Evolutionary conservation across 2,329 filamentous ascomycete species (phyloP).

Genomic region (Monosporascus sp.): DNA sequence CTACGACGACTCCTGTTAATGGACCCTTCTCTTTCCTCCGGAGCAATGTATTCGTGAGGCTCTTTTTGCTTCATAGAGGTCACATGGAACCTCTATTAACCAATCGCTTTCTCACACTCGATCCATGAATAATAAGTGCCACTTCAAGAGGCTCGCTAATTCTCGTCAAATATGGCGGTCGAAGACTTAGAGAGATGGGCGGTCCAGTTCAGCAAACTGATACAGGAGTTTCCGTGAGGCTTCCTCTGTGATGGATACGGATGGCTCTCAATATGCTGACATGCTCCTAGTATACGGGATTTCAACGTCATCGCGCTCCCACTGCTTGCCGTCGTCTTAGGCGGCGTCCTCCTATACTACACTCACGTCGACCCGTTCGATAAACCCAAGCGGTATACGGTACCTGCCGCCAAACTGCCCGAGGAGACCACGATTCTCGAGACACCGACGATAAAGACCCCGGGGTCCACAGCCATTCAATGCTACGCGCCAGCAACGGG

Average conservation of each 20-base stretch:
- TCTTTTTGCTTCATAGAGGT: background rate
- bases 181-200: conserved; percentile 22
- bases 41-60: background rate
- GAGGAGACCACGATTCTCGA: conserved; percentile 53
- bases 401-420: conserved; percentile 58
- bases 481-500: conserved; percentile 91
- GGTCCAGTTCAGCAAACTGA: conserved; percentile 14
- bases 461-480: conserved; percentile 64
- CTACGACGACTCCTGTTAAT: too few relatives aligned
- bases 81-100: background rate
- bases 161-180: conserved; percentile 15
- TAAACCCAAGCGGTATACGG: conserved; percentile 50
- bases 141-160: background rate
- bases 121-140: too few relatives aligned
- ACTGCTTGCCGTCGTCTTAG: conserved; percentile 13
- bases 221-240: conserved; percentile 22
- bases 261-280: too few relatives aligned
- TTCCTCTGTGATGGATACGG: background rate
- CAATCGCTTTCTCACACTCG: background rate
- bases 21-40: too few relatives aligned
- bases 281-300: conserved; percentile 12
- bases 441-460: conserved; percentile 56
- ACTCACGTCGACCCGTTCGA: conserved; percentile 22
- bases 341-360: conserved; percentile 16
- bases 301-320: conserved; percentile 13